Conservation (phyloP, 139 green algal genomes). For the Tetradesmus lagerheimii region DNA sequence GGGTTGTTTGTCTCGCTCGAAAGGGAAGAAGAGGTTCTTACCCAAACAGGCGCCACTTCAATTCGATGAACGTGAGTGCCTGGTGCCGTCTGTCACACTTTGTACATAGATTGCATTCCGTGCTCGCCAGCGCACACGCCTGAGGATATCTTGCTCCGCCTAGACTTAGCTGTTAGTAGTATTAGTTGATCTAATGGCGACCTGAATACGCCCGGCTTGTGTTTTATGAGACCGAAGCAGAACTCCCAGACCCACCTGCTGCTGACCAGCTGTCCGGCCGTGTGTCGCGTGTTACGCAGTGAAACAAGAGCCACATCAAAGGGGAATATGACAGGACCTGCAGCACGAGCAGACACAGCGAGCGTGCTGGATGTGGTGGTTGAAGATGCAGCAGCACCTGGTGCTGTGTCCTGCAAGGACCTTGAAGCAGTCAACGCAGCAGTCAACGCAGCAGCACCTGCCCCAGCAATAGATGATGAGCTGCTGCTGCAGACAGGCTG, state of each 20-base stretch:
- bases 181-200: not conserved
- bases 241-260: not conserved
- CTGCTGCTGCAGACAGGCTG: constrained; percentile 26
- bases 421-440: not conserved
- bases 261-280: not conserved
- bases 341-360: not conserved
- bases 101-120: not conserved
- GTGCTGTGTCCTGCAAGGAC: not conserved
- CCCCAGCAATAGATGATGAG: not conserved
- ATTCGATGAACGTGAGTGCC: not conserved
- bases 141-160: too few species aligned
- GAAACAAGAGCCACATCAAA: not conserved
- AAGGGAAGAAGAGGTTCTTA: constrained; percentile 11
- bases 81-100: not conserved
- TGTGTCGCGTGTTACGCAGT: not conserved
- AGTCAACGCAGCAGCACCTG: not conserved
- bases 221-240: not conserved
- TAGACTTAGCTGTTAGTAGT: too few species aligned
- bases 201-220: not conserved
- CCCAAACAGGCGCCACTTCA: not conserved
- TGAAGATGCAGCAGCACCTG: not conserved
- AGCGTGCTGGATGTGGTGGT: not conserved
- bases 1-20: constrained; percentile 9
- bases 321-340: not conserved
- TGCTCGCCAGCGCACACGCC: not conserved